A percentile compares a stretch with the other conserved stretches of the same genome.
phyloP scores from a whole-genome alignment of 345 rosid genomes.

The Salix suchowensis region DNA sequence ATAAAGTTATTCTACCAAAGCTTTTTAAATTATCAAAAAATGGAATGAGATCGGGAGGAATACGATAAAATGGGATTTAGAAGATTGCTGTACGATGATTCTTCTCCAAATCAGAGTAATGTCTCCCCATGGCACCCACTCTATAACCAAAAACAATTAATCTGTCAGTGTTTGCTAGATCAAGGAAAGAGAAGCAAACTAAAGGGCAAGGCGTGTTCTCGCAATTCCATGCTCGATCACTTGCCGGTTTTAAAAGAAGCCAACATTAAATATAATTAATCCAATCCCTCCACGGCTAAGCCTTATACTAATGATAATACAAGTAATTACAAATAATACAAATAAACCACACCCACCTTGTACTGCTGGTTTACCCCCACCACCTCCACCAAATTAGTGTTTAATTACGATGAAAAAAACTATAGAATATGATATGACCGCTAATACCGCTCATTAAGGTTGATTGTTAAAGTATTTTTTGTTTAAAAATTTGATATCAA shows the following conservation, averaged over 20 bases:
- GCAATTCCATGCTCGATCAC: conserved; percentile 27
- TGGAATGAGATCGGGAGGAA: not conserved
- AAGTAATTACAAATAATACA: not conserved
- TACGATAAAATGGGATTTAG: not conserved
- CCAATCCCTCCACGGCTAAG: not conserved
- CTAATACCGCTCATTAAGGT: not conserved
- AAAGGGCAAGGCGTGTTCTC: conserved; percentile 23
- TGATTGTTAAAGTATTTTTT: too few species aligned
- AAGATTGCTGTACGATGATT: conserved; percentile 16
- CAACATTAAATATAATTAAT: not conserved
- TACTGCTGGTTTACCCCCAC: not conserved
- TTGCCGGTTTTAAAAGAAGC: conserved; percentile 40
- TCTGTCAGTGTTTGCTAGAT: not conserved
- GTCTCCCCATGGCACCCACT: conserved; percentile 18
- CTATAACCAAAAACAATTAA: not conserved
- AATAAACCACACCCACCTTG: not conserved
- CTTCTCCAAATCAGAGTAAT: conserved; percentile 30
- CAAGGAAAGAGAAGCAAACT: not conserved
- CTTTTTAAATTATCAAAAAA: not conserved
- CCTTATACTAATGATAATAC: not conserved
- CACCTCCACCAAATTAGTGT: not conserved
- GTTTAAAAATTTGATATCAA: too few species aligned
- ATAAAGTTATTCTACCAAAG: not conserved
- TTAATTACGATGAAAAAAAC: not conserved
- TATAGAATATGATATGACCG: not conserved